Conservation (phyloP, 495 filamentous ascomycete genomes). For the Viridothelium virens region DNA sequence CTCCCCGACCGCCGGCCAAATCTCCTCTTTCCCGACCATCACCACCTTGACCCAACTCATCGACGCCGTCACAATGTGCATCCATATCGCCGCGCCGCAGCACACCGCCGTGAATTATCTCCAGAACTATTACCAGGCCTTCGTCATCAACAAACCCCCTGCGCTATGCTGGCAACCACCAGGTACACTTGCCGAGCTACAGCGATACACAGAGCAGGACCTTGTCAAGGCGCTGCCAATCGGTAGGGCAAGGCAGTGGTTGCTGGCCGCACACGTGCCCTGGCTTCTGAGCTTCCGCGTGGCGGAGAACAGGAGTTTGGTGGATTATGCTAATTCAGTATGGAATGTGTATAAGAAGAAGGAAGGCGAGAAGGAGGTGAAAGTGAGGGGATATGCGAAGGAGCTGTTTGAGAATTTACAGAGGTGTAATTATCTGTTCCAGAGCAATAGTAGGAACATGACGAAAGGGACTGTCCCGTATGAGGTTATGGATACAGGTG, state of each 20-base stretch:
- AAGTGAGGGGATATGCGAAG: background rate
- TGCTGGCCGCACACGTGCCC: background rate
- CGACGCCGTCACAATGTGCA: slow-evolving; percentile 43
- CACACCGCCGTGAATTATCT: slow-evolving; percentile 47
- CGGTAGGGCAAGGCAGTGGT: background rate
- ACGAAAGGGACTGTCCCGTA: background rate
- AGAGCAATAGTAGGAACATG: background rate
- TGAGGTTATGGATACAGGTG: background rate
- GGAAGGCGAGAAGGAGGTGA: background rate
- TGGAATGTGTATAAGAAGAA: background rate
- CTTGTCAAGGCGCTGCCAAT: background rate
- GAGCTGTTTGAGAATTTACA: background rate
- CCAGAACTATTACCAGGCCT: slow-evolving; percentile 43
- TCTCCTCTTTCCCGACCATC: slow-evolving; percentile 34
- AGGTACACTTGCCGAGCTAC: background rate
- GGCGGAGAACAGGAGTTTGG: background rate
- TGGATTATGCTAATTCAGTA: background rate
- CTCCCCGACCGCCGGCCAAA: slow-evolving; percentile 21
- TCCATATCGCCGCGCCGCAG: slow-evolving; percentile 44
- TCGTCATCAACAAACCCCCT: slow-evolving; percentile 42
- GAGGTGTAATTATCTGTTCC: background rate
- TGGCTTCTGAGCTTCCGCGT: background rate
- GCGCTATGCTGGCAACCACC: slow-evolving; percentile 27
- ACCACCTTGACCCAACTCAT: slow-evolving; percentile 24
- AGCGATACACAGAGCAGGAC: background rate